Conservation (phyloP, 2,329 filamentous ascomycete genomes). For the Ascochyta clinopodiicola region DNA sequence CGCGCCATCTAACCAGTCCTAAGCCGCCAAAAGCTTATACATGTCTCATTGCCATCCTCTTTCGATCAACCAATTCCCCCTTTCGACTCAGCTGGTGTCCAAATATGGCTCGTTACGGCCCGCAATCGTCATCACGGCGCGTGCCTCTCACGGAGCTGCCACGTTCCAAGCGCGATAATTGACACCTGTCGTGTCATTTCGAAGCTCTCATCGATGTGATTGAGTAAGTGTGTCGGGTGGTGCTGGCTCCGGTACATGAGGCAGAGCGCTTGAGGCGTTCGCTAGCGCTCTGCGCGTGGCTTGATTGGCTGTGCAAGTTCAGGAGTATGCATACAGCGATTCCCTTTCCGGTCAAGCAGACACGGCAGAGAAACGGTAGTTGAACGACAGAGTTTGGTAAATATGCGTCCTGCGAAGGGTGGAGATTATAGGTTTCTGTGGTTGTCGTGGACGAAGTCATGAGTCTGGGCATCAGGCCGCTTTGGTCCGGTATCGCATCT, state of each 20-base stretch:
- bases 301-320: constrained; percentile 20
- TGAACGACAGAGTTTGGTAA: constrained; percentile 7
- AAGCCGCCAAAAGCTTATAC: constrained; percentile 17
- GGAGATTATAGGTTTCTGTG: constrained; percentile 4
- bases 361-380: constrained; percentile 8
- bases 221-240: constrained; percentile 12
- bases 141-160: constrained; percentile 1
- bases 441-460: not conserved
- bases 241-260: constrained; percentile 2
- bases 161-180: constrained; percentile 3
- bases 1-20: constrained; percentile 15
- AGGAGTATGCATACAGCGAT: not conserved
- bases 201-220: constrained; percentile 5
- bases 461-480: not conserved
- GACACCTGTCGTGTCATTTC: constrained; percentile 8
- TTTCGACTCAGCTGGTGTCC: constrained; percentile 14
- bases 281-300: constrained; percentile 19
- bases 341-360: not conserved
- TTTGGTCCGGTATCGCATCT: not conserved
- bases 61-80: constrained; percentile 6
- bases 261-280: constrained; percentile 22
- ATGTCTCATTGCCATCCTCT: not conserved
- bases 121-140: constrained; percentile 1
- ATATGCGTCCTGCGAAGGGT: constrained; percentile 7
- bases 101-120: constrained; percentile 17